Percentiles rank a stretch among this genome's conserved stretches.
phyloP scores from a whole-genome alignment of 768 basidiomycete species.

The Cystofilobasidium macerans region DNA sequence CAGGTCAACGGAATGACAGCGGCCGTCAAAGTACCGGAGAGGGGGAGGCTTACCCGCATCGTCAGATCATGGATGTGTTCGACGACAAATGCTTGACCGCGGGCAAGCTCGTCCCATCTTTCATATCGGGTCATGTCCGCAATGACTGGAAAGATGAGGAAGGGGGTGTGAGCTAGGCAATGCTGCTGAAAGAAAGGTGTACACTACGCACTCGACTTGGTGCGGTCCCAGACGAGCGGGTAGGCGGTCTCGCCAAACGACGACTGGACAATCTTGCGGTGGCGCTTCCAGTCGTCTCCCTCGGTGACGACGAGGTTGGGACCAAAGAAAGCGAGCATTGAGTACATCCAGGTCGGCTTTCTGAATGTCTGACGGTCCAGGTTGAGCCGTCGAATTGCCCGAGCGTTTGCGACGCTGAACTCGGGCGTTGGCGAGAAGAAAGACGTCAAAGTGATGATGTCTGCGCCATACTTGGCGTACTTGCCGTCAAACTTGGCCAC shows the following conservation, averaged over 20 bases:
- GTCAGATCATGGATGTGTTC: conserved; percentile 27
- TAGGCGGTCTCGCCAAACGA: conserved; percentile 44
- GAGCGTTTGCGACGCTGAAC: conserved; percentile 14
- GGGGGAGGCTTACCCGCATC: conserved; percentile 11
- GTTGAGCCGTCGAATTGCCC: conserved; percentile 6
- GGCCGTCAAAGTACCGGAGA: conserved; percentile 17
- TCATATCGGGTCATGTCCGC: conserved; percentile 41
- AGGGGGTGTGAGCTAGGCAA: neutral
- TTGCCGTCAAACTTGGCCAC: conserved; percentile 3
- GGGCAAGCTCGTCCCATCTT: conserved; percentile 31
- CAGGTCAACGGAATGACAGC: too few species aligned
- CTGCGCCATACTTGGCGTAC: conserved; percentile 9
- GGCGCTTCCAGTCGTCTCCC: conserved; percentile 44
- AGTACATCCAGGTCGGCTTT: conserved; percentile 24
- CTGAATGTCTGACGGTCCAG: conserved; percentile 6
- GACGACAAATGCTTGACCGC: conserved; percentile 6
- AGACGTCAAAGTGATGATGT: conserved; percentile 13
- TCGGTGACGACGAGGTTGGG: conserved; percentile 45
- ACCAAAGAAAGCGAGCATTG: conserved; percentile 39
- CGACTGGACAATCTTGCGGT: conserved; percentile 44
- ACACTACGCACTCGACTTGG: conserved; percentile 21
- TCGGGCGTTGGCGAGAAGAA: conserved; percentile 12
- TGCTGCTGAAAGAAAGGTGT: neutral
- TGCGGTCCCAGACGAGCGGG: conserved; percentile 42
- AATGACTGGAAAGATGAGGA: conserved; percentile 33